These are phyloP conservation scores for Starmerella bacillaris DNA, from an alignment of 805 yeast genomes.

Conservation along the genomic window DNA sequence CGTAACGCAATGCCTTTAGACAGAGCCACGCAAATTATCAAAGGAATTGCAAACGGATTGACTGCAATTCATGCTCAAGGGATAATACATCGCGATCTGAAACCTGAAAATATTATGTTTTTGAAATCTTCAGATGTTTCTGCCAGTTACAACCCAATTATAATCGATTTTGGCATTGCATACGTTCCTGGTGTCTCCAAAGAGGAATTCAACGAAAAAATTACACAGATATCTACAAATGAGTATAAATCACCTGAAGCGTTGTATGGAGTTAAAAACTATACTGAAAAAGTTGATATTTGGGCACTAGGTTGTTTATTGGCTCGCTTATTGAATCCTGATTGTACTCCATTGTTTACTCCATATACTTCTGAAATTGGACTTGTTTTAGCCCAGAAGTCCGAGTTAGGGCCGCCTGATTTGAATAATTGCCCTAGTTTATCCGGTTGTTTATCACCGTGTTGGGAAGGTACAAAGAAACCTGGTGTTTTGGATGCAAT, in stretches of 20 bases:
- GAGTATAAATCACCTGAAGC: slow-evolving; percentile 60
- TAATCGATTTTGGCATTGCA: slow-evolving; percentile 58
- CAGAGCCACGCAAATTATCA: slow-evolving; percentile 16
- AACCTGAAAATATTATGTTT: slow-evolving; percentile 61
- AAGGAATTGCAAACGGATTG: slow-evolving; percentile 16
- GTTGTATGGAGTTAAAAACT: slow-evolving; percentile 39
- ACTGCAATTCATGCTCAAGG: slow-evolving; percentile 16
- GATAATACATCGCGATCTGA: slow-evolving; percentile 29
- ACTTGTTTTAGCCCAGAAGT: slow-evolving; percentile 37
- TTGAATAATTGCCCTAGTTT: slow-evolving; percentile 13
- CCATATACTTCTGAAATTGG: slow-evolving; percentile 38
- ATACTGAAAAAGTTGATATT: slow-evolving; percentile 41
- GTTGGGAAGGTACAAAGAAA: slow-evolving; percentile 2
- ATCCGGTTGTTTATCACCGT: slow-evolving; percentile 7
- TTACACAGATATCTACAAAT: slow-evolving; percentile 43
- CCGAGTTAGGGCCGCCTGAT: slow-evolving; percentile 40
- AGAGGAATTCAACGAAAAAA: slow-evolving; percentile 21
- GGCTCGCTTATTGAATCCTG: slow-evolving; percentile 32
- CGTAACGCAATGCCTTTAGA: slow-evolving; percentile 26
- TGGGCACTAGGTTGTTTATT: slow-evolving; percentile 56
- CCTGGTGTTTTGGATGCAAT: neutral
- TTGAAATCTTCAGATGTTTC: too few relatives aligned
- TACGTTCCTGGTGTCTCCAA: slow-evolving; percentile 20
- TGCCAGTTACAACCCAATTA: slow-evolving; percentile 23
- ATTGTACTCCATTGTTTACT: slow-evolving; percentile 26